These are phyloP conservation scores for Nemophila menziesii DNA, from an alignment of 257 asterid genomes.

Conservation along the genomic window DNA sequence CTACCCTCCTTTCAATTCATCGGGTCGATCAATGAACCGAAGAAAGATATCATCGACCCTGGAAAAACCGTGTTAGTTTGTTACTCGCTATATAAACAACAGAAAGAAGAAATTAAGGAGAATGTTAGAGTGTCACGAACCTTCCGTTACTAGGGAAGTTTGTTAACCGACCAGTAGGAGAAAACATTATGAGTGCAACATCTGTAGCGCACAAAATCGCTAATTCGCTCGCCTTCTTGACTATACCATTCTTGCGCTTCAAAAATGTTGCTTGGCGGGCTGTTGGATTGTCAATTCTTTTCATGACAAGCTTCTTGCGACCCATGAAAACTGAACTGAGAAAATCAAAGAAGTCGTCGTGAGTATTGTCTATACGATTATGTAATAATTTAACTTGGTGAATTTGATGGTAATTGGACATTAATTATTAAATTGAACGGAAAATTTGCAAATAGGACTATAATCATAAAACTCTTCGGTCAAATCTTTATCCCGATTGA, in stretches of 20 bases:
- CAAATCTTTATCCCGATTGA: too few species aligned
- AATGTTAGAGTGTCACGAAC: too few species aligned
- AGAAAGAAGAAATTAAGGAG: too few species aligned
- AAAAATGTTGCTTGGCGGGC: constrained; percentile 36
- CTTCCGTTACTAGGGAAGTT: too few species aligned
- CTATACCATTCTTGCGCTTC: constrained; percentile 53
- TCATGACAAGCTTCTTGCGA: constrained; percentile 42
- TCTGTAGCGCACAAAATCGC: constrained; percentile 49
- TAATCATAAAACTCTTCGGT: too few species aligned
- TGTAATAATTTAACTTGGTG: too few species aligned
- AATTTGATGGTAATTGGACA: too few species aligned
- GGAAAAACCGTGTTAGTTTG: constrained; percentile 4
- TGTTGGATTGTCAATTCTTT: constrained; percentile 35
- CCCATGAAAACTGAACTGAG: constrained; percentile 25
- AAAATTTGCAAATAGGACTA: too few species aligned
- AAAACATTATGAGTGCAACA: constrained; percentile 51
- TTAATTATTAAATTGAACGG: constrained; percentile 4
- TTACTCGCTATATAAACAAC: too few species aligned
- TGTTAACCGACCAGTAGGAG: too few species aligned
- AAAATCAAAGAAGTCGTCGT: too few species aligned
- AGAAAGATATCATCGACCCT: constrained; percentile 64
- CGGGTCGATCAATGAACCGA: constrained; percentile 42
- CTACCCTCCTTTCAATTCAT: constrained; percentile 53
- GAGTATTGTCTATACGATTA: too few species aligned
- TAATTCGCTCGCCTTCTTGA: constrained; percentile 58